These are phyloP conservation scores for Corymbia calophylla DNA, from an alignment of 441 rosid species.

Conservation along the genomic window DNA sequence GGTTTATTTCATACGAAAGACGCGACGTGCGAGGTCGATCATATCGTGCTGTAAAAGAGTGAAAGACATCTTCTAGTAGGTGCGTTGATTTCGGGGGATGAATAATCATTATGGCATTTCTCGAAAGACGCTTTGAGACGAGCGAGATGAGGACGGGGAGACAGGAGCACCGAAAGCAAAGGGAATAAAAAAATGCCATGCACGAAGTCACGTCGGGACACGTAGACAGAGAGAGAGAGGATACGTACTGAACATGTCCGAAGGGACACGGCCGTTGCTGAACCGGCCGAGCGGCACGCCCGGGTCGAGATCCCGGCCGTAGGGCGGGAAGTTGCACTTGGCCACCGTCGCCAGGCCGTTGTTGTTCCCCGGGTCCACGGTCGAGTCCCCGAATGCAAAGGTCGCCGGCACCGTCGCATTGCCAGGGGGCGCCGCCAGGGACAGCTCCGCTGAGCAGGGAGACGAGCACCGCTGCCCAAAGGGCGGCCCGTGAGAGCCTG, in stretches of 20 bases:
- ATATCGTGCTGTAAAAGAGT: too few species aligned
- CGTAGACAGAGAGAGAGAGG: neutral
- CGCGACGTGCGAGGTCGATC: rapidly evolving
- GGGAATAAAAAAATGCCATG: neutral
- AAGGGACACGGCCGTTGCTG: conserved; percentile 10
- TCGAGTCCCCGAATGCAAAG: conserved; percentile 2
- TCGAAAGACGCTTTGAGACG: neutral
- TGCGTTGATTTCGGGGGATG: neutral
- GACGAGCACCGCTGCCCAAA: neutral
- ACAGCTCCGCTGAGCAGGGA: neutral
- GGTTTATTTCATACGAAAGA: neutral
- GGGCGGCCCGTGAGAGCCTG: neutral
- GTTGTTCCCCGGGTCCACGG: conserved; percentile 8
- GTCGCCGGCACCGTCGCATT: neutral
- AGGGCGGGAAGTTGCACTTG: conserved; percentile 5
- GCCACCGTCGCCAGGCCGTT: neutral
- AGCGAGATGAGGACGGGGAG: neutral
- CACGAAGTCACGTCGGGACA: neutral
- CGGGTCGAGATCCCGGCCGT: neutral
- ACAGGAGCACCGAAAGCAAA: neutral
- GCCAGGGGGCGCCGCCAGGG: neutral
- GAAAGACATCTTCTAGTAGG: neutral
- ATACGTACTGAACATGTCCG: neutral
- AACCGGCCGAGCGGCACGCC: neutral
- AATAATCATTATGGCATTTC: neutral